Base-by-base conservation (phyloP, 2,329 filamentous ascomycete species). In the Xylariaceae sp. region DNA sequence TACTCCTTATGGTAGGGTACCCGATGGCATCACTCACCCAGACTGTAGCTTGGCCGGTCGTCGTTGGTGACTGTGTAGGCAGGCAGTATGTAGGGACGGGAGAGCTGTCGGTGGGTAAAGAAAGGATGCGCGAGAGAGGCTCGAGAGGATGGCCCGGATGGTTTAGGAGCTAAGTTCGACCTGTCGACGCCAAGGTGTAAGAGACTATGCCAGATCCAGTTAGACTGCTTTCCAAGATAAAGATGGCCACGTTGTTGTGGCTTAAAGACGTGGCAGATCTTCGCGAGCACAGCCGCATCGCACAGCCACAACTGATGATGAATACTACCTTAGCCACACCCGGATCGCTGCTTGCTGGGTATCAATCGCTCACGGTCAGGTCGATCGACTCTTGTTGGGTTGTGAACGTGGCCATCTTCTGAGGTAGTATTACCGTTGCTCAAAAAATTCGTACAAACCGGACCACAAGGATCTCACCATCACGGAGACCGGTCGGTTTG, bases 221-320 rank as follows among this genome's bases (percentile, higher is more conserved):
- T 30, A 30, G 23, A 5, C 23, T 30, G 4, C 23, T 30, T 30
- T 30, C 5, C 23, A 30, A 30, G 23, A 30, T 30, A 4, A 30
- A 30, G 23, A 53, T n/a, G 47, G 53, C 57, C 57, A 59, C 57
- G 57, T 55, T 51, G 39, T 18, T 51, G 57, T 59, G 57, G 57
- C 57, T 59, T 45, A 11, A 30, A 45, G 45, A 55, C 17, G 56
- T 39, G 44, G 49, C 50, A 47, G 45, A 8, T 39, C 34, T 44
- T 15, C 39, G 39, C 23, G 6, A 44, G 37, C 49, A 51, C 49
- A 51, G 49, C 49, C 49, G 35, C 49, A 51, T 9, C 4, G 37
- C 37, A 13, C 37, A 9, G 23, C 23, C 23, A 5, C 5, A 30
- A 30, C 4, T 30, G 23, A 30, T 5, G 47, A 49, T 17, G 47